Evolutionary conservation across 768 basidiomycete genomes (phyloP).

Genomic region (Tylopilus felleus): DNA sequence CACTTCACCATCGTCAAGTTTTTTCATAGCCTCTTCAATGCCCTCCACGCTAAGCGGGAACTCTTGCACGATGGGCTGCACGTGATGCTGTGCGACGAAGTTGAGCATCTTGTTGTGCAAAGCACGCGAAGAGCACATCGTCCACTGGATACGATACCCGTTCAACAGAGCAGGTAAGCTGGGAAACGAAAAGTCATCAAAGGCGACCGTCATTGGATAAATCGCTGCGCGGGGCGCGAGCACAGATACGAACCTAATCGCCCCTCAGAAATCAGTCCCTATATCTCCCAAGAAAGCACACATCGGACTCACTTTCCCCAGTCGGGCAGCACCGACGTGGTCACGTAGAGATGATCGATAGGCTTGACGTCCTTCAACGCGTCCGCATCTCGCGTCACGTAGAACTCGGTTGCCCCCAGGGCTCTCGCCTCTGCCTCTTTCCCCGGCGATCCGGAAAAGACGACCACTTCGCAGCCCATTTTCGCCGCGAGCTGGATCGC

Average conservation of each 20-base stretch:
- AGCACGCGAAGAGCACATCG: neutral
- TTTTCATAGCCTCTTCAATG: constrained; percentile 11
- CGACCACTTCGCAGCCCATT: constrained; percentile 29
- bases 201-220: constrained; percentile 18
- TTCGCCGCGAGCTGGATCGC: constrained; percentile 28
- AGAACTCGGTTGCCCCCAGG: constrained; percentile 29
- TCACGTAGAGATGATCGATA: neutral
- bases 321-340: constrained; percentile 3
- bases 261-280: too few species aligned
- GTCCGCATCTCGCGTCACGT: neutral
- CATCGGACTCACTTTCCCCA: constrained; percentile 10
- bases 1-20: constrained; percentile 5
- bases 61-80: constrained; percentile 24
- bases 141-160: constrained; percentile 12
- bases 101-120: constrained; percentile 23
- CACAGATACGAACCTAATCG: constrained; percentile 15
- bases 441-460: too few species aligned
- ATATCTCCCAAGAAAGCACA: neutral
- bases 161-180: constrained; percentile 9
- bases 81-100: constrained; percentile 22
- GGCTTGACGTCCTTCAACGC: neutral
- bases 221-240: constrained; percentile 16
- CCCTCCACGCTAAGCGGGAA: constrained; percentile 27
- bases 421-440: too few species aligned
- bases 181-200: constrained; percentile 14